Evolutionary conservation across 2,329 filamentous ascomycete genomes (phyloP).

Genomic region (Bipolaris bicolor): DNA sequence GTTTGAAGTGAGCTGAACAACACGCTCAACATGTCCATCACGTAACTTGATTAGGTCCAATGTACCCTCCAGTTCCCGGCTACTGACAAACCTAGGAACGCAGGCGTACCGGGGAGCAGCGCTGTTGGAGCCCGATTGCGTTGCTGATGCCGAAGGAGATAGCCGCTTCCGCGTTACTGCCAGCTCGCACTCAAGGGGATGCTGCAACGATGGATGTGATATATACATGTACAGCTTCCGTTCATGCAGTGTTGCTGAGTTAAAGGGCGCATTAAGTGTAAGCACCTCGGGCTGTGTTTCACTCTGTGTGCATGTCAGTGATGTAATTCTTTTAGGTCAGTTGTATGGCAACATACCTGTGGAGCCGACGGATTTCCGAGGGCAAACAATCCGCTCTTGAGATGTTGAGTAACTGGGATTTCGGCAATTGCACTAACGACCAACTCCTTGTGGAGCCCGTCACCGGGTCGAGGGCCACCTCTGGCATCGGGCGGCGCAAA

Average conservation of each 20-base stretch:
- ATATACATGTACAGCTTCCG: conserved; percentile 49
- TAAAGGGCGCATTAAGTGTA: conserved; percentile 43
- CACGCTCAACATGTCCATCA: conserved; percentile 42
- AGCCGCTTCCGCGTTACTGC: conserved; percentile 46
- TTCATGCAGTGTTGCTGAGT: conserved; percentile 46
- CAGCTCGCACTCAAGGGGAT: conserved; percentile 47
- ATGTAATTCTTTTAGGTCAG: background rate
- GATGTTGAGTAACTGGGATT: conserved; percentile 38
- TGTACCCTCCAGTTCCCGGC: conserved; percentile 31
- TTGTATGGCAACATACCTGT: conserved; percentile 23
- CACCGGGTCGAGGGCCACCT: conserved; percentile 40
- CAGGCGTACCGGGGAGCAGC: conserved; percentile 42
- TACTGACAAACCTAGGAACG: conserved; percentile 40
- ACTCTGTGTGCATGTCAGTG: conserved; percentile 5
- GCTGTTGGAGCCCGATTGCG: conserved; percentile 29
- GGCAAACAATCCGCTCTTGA: conserved; percentile 37
- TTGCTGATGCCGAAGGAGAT: conserved; percentile 37
- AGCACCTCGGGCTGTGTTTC: conserved; percentile 35
- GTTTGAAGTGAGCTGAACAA: conserved; percentile 35
- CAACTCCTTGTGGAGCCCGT: conserved; percentile 49
- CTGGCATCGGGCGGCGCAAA: conserved; percentile 42
- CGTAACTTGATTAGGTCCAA: conserved; percentile 42
- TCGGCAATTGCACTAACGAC: conserved; percentile 47
- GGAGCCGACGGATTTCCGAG: conserved; percentile 24
- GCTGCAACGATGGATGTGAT: conserved; percentile 38